Conservation (phyloP, 768 basidiomycete genomes). For the Rhodosporidiobolus sp. region DNA sequence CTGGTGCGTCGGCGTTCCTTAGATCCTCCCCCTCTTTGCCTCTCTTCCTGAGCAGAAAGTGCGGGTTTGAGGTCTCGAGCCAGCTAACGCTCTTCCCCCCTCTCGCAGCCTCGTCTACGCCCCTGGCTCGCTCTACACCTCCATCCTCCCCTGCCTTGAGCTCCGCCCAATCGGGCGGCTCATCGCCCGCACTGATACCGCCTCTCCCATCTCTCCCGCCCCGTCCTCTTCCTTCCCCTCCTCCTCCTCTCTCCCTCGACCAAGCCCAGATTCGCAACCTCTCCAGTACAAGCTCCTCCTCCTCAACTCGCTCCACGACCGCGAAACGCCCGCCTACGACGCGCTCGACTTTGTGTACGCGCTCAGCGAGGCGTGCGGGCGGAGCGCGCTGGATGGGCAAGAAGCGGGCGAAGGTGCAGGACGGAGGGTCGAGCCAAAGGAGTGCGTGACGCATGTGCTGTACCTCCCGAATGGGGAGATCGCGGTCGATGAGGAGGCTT, state of each 20-base stretch:
- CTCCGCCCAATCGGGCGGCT: slow-evolving; percentile 36
- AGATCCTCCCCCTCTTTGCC: not conserved
- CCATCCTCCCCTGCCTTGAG: slow-evolving; percentile 40
- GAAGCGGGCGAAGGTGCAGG: not conserved
- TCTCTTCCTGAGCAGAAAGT: too few relatives aligned
- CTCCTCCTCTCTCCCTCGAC: not conserved
- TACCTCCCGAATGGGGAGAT: slow-evolving; percentile 20
- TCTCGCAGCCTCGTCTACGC: slow-evolving; percentile 29
- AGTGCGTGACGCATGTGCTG: slow-evolving; percentile 20
- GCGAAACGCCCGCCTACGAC: slow-evolving; percentile 38
- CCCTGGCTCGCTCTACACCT: slow-evolving; percentile 40
- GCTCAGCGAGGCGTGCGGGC: slow-evolving; percentile 12
- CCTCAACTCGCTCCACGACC: slow-evolving; percentile 36
- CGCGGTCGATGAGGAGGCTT: slow-evolving; percentile 2
- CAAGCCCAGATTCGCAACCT: too few relatives aligned
- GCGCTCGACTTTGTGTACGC: slow-evolving; percentile 37
- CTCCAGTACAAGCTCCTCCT: slow-evolving; percentile 37
- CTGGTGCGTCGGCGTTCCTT: slow-evolving; percentile 16
- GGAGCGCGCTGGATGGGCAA: not conserved
- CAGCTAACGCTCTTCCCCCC: not conserved
- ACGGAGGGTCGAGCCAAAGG: not conserved
- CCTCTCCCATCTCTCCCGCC: not conserved
- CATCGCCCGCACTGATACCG: slow-evolving; percentile 5
- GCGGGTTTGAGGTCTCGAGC: too few relatives aligned
- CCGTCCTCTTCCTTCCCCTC: not conserved